A percentile compares a stretch with the other conserved stretches of the same genome.
Conservation (phyloP, 345 rosid species). For the Lepidium sativum region DNA sequence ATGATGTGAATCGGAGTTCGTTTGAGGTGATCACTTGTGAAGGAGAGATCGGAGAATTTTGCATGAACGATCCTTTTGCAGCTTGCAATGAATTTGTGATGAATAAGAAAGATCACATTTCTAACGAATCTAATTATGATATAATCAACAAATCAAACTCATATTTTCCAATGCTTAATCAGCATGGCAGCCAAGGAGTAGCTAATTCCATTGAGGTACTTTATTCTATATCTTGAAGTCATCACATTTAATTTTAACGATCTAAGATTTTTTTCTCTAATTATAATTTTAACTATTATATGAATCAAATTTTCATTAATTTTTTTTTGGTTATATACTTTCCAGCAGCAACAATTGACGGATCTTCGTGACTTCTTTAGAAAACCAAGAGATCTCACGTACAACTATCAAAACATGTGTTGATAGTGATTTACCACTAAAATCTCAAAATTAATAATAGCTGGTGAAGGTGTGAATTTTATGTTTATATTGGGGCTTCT, state of each 20-base stretch:
- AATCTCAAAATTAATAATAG: not conserved
- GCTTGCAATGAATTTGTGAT: not conserved
- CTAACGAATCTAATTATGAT: not conserved
- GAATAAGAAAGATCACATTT: conserved; percentile 1
- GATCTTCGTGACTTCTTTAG: conserved; percentile 7
- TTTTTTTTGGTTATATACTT: not conserved
- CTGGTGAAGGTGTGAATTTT: not conserved
- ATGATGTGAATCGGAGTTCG: not conserved
- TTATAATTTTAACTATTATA: not conserved
- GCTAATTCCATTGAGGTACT: conserved; percentile 22
- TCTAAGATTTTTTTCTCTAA: not conserved
- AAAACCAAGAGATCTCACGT: conserved; percentile 19
- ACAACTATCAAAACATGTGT: conserved; percentile 17
- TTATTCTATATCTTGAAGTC: not conserved
- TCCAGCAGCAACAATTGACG: conserved; percentile 23
- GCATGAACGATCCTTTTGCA: conserved; percentile 10
- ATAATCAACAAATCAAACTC: conserved; percentile 10
- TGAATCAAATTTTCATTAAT: not conserved
- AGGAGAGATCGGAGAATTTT: conserved; percentile 1
- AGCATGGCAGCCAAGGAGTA: conserved; percentile 13
- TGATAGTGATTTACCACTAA: not conserved
- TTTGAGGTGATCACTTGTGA: not conserved
- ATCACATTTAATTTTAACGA: not conserved
- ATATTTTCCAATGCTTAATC: conserved; percentile 13
- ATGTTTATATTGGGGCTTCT: not conserved